Base-by-base conservation (phyloP, 805 yeast genomes). In the Kazachstania taianensis region DNA sequence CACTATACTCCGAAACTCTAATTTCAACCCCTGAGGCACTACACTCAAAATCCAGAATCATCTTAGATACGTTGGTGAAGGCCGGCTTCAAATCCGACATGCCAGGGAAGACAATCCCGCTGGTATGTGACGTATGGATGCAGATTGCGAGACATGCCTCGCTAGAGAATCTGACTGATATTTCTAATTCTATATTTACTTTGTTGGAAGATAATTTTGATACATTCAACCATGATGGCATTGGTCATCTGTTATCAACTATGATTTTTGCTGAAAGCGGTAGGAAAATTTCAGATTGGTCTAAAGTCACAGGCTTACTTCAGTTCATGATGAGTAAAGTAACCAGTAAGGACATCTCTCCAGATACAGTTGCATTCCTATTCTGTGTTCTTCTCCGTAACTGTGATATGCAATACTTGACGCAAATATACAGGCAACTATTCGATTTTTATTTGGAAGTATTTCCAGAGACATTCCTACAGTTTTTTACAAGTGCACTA, bases 251-350 rank as follows among this genome's bases (percentile, higher is more conserved):
- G 2, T 45, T 77, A 28, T 52, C 68, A 1, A 55, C 78, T 0
- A 50, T 80, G 33, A 52, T 68, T 0, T 81, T 78, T 55, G 75
- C 82, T 3, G 87, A 80, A 41, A 74, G 84, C 32, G 92, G 92
- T 47, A 69, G 57, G 41, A 78, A 76, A 48, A 67, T 79, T 3
- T 49, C 65, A 1, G 58, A 66, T 42, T 81, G 89, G 89, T 35
- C 41, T 5, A 33, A 12, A 16, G 29, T 47, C 8, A 37, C 42
- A 8, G 26, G 30, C 9, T 14, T 49, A 18, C 38, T 46, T 10
- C 43, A 41, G 17, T 41, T 30, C 17, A 20, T 50, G 3, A 33
- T 49, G 9, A 36, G 35, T 12, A 30, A 33, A 3, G 12, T 42
- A 14, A 31, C 20, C 7, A 23, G 26, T 5, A 17, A 26, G 4